phyloP scores from a whole-genome alignment of 192 early-diverging fungal species.

The Polychytrium aggregatum region DNA sequence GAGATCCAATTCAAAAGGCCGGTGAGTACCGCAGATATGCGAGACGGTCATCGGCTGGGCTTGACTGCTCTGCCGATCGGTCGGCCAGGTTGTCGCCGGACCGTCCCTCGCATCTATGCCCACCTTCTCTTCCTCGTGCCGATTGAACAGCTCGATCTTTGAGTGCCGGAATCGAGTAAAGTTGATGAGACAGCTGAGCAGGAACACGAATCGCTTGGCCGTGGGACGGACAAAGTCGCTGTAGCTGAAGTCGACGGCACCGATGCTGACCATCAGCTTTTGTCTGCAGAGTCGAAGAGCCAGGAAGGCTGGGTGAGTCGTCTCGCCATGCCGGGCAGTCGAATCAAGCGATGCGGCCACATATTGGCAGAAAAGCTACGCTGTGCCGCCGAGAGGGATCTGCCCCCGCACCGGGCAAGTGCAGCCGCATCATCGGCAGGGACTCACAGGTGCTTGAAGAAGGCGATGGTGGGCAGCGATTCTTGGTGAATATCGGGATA shows the following conservation, averaged over 20 bases:
- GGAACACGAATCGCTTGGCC: conserved; percentile 45
- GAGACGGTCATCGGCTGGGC: not conserved
- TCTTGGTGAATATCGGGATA: conserved; percentile 54
- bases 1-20: not conserved
- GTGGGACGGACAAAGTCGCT: conserved; percentile 75
- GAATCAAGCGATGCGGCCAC: no score
- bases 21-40: not conserved
- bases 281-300: conserved; percentile 14
- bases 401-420: no score
- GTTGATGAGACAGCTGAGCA: conserved; percentile 78
- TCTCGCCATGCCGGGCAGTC: no score
- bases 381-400: no score
- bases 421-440: no score
- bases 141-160: conserved; percentile 50
- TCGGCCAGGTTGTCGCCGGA: not conserved
- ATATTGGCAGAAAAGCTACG: conserved; percentile 6
- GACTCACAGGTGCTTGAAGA: conserved; percentile 51
- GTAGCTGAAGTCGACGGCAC: conserved; percentile 63
- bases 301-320: no score
- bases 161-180: conserved; percentile 86
- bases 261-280: conserved; percentile 56
- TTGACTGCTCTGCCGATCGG: not conserved
- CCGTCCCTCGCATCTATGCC: not conserved
- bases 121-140: conserved; percentile 49
- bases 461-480: conserved; percentile 47